Percentiles rank a stretch among this genome's conserved stretches.
These are phyloP conservation scores for Penicillium psychrosexuale DNA, from an alignment of 2,329 filamentous ascomycete genomes.

Conservation along the genomic window DNA sequence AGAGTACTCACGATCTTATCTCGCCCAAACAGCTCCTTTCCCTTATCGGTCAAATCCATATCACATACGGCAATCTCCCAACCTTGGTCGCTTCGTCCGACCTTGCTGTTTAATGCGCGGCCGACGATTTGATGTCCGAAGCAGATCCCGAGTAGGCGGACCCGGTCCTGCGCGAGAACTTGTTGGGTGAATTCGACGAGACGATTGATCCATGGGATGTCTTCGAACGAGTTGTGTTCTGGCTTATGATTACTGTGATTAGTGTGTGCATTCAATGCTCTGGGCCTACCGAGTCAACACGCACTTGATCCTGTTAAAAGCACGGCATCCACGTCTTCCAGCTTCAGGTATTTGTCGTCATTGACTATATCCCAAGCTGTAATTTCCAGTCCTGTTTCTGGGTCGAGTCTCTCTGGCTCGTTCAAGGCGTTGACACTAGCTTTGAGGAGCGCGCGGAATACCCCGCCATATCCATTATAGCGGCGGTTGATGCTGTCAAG, in stretches of 20 bases:
- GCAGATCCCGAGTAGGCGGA: conserved; percentile 75
- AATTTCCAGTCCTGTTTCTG: conserved; percentile 53
- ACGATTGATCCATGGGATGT: conserved; percentile 70
- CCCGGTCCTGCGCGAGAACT: conserved; percentile 58
- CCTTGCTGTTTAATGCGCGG: conserved; percentile 65
- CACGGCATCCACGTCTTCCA: conserved; percentile 75
- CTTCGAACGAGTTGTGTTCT: conserved; percentile 70
- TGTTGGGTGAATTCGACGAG: conserved; percentile 66
- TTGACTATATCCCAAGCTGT: conserved; percentile 69
- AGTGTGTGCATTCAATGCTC: not conserved
- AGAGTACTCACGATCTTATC: conserved; percentile 55
- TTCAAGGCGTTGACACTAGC: conserved; percentile 51
- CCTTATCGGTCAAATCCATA: conserved; percentile 64
- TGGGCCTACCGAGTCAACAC: conserved; percentile 19
- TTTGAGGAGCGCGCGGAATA: conserved; percentile 62
- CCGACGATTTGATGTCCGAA: conserved; percentile 86
- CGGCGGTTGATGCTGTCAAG: conserved; percentile 60
- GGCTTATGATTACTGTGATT: conserved; percentile 16
- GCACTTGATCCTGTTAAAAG: conserved; percentile 70
- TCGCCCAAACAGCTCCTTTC: conserved; percentile 67
- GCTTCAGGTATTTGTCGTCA: conserved; percentile 64
- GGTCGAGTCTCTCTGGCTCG: conserved; percentile 31
- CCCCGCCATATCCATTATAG: conserved; percentile 69
- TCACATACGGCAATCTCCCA: conserved; percentile 80
- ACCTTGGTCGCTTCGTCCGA: conserved; percentile 64